Evolutionary conservation across 2,329 filamentous ascomycete species (phyloP).

Genomic region (Calonectria pauciramosa): DNA sequence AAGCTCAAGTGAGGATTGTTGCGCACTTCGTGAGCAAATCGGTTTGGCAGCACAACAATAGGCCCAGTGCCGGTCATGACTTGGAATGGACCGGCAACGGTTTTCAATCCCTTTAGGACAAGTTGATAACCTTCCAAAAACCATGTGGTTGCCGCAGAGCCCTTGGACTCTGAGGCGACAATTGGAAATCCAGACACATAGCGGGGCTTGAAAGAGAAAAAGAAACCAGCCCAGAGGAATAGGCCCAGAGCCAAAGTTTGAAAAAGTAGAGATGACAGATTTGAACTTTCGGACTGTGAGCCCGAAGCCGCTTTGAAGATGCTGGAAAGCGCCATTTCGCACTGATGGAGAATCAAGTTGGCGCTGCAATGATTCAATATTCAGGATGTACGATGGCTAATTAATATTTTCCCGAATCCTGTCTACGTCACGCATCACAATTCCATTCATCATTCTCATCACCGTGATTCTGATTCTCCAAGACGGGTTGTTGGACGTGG

Average conservation of each 20-base stretch:
- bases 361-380: not conserved
- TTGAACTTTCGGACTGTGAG: not conserved
- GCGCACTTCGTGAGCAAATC: constrained; percentile 3
- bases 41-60: constrained; percentile 1
- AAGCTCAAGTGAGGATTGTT: constrained; percentile 23
- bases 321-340: not conserved
- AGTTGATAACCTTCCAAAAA: constrained; percentile 9
- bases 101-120: not conserved
- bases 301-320: not conserved
- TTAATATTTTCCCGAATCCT: not conserved
- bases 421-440: not conserved
- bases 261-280: not conserved
- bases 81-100: not conserved
- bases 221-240: not conserved
- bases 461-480: not conserved
- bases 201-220: not conserved
- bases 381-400: not conserved
- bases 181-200: not conserved
- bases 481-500: not conserved
- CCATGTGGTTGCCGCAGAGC: not conserved
- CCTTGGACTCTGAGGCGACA: not conserved
- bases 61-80: constrained; percentile 7
- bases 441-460: not conserved
- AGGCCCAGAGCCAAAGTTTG: not conserved
- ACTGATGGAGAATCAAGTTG: not conserved